Evolutionary conservation across 495 filamentous ascomycete species (phyloP).

Genomic region (Cairneyella variabilis): DNA sequence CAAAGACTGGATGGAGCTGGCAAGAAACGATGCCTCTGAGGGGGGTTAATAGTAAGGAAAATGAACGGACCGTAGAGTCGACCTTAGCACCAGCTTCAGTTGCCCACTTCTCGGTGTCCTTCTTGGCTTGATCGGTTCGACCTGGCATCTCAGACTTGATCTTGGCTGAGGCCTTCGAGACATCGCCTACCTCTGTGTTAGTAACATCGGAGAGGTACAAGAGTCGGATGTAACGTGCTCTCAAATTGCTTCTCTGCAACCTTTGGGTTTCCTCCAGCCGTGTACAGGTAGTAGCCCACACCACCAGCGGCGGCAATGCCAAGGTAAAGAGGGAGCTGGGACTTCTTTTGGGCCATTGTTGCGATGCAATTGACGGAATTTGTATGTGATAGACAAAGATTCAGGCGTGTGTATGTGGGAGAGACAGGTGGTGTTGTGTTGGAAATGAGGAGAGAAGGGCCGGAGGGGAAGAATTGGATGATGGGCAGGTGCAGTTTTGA

Average conservation of each 20-base stretch:
- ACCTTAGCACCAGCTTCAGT: conserved; percentile 49
- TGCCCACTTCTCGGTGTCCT: conserved; percentile 45
- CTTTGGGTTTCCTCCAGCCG: conserved; percentile 76
- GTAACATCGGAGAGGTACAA: neutral
- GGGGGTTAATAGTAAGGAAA: too few relatives aligned
- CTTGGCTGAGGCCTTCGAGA: conserved; percentile 57
- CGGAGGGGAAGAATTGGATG: conserved; percentile 2
- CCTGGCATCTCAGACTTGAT: conserved; percentile 59
- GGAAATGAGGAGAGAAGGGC: conserved; percentile 8
- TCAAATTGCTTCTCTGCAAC: conserved; percentile 78
- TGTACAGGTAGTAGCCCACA: conserved; percentile 88
- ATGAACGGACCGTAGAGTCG: conserved; percentile 49
- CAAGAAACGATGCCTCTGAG: too few relatives aligned
- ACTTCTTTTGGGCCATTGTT: conserved; percentile 47
- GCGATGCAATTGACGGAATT: conserved; percentile 17
- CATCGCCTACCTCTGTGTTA: conserved; percentile 49
- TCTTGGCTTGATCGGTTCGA: conserved; percentile 46
- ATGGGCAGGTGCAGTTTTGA: conserved; percentile 12
- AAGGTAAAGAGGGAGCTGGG: conserved; percentile 50
- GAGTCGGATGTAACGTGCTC: conserved; percentile 47
- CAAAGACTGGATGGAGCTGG: too few relatives aligned
- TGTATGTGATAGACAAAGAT: conserved; percentile 2
- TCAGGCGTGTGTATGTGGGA: neutral
- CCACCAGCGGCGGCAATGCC: conserved; percentile 62
- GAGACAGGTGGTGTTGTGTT: neutral